phyloP scores from a whole-genome alignment of 192 early-diverging fungal genomes.

The Haplosporangium gracile region DNA sequence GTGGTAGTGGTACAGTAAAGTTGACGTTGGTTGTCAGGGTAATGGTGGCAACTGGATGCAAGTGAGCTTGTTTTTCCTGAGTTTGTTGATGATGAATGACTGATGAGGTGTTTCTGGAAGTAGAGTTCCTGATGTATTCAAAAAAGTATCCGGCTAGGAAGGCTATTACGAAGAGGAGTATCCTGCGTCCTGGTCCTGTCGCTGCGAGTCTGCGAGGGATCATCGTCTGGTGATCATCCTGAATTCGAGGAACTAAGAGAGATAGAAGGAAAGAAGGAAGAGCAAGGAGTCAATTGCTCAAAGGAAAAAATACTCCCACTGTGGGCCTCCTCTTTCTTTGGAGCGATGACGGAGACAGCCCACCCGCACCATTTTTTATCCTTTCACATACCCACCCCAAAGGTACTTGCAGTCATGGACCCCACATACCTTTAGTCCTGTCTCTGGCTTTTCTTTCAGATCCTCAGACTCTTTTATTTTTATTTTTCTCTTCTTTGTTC shows the following conservation, averaged over 20 bases:
- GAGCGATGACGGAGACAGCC: too few relatives aligned
- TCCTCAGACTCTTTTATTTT: not conserved
- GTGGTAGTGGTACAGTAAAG: not conserved
- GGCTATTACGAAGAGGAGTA: not conserved
- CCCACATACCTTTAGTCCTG: not conserved
- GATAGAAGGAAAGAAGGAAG: not conserved
- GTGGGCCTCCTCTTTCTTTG: too few relatives aligned
- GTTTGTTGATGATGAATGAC: not conserved
- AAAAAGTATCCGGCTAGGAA: not conserved
- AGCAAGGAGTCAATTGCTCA: too few relatives aligned
- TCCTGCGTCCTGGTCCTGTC: not conserved
- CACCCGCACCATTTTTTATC: too few relatives aligned
- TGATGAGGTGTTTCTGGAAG: not conserved
- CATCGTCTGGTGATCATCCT: not conserved
- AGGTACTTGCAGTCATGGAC: too few relatives aligned
- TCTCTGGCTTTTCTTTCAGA: not conserved
- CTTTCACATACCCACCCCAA: too few relatives aligned
- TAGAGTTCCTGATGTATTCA: too few relatives aligned
- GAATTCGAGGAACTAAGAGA: not conserved
- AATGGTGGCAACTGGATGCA: not conserved
- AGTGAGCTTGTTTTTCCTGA: not conserved
- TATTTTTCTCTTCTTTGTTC: not conserved
- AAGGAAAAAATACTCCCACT: too few relatives aligned
- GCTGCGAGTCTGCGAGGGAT: conserved; percentile 1
- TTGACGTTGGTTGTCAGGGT: not conserved